Base-by-base conservation (phyloP, 2,329 filamentous ascomycete genomes). In the Nannizziopsis arthrosporioides region DNA sequence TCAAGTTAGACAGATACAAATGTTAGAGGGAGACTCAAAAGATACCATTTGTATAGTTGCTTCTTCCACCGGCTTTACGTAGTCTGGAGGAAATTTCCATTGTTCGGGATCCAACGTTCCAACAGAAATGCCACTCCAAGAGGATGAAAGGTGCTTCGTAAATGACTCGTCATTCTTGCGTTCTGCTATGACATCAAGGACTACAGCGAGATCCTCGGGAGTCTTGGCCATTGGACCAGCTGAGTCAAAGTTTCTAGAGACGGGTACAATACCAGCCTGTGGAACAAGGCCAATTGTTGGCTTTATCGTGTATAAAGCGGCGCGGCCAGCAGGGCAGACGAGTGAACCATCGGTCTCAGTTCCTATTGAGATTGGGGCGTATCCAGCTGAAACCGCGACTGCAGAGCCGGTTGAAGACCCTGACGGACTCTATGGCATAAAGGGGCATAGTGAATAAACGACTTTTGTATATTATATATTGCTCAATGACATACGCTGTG, bases 391-490 rank as follows among this genome's bases (percentile, higher is more conserved):
- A 8, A 65, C 55, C 14, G 55, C 57, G 12, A 63, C 59, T 6
- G 59, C 63, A 9, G 61, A 63, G 11, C 63, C 63, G 11, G 61
- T 56, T n/a, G 62, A 64, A 30, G 63, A 64, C 10, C 63, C 63
- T 7, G 58, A 58, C 1, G 61, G 53, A 27, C 55, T 55, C 55
- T 54, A 17, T 40, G 35, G 35, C 3, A n/a, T 37, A 9, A 9
- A 37, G 10, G 9, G 7, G 3, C 22, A 27, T 7, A 27, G 7
- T 27, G 3, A 27, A 27, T 27, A 27, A 7, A 7, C 22, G n/a
- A 27, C 7, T 27, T 27, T 27, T 27, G 22, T n/a, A n/a, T n/a
- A 37, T n/a, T 5, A 27, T 7, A 17, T n/a, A n/a, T 37, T 9
- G 10, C 3, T 37, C 12, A 37, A 17, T 17, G 12, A 17, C 44